Evolutionary conservation across 2,329 filamentous ascomycete species (phyloP).

Genomic region (Colletotrichum plurivorum): DNA sequence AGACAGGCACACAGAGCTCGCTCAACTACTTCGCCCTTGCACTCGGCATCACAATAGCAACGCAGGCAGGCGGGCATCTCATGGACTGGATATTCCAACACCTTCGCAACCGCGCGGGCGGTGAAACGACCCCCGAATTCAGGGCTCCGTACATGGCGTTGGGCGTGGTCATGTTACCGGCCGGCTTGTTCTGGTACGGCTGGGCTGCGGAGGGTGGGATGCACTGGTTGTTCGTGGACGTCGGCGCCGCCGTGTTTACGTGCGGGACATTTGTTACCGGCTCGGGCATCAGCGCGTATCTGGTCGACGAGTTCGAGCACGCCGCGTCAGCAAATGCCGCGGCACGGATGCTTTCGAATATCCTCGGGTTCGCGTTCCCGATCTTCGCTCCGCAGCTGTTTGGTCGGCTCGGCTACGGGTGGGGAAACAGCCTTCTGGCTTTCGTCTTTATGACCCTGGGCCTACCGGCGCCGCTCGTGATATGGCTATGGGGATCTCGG

Average conservation of each 20-base stretch:
- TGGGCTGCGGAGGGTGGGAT: conserved; percentile 66
- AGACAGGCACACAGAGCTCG: conserved; percentile 59
- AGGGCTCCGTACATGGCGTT: conserved; percentile 67
- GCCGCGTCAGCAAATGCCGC: conserved; percentile 62
- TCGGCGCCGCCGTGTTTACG: conserved; percentile 68
- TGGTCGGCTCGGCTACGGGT: conserved; percentile 57
- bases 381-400: conserved; percentile 64
- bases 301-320: conserved; percentile 63
- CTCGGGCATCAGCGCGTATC: conserved; percentile 68
- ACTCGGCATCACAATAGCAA: conserved; percentile 55
- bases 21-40: conserved; percentile 67
- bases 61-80: conserved; percentile 51
- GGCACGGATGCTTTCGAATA: conserved; percentile 65
- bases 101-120: conserved; percentile 3
- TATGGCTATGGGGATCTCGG: conserved; percentile 19
- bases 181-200: conserved; percentile 70
- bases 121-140: conserved; percentile 58
- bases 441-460: conserved; percentile 52
- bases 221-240: conserved; percentile 71
- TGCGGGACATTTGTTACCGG: conserved; percentile 67
- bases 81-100: conserved; percentile 56
- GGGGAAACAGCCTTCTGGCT: conserved; percentile 55
- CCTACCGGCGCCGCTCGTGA: not conserved
- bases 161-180: conserved; percentile 65
- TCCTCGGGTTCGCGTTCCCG: conserved; percentile 69